Percentiles rank a stretch among this genome's conserved stretches.
phyloP scores from a whole-genome alignment of 805 yeast genomes.

The Lachancea fermentati region DNA sequence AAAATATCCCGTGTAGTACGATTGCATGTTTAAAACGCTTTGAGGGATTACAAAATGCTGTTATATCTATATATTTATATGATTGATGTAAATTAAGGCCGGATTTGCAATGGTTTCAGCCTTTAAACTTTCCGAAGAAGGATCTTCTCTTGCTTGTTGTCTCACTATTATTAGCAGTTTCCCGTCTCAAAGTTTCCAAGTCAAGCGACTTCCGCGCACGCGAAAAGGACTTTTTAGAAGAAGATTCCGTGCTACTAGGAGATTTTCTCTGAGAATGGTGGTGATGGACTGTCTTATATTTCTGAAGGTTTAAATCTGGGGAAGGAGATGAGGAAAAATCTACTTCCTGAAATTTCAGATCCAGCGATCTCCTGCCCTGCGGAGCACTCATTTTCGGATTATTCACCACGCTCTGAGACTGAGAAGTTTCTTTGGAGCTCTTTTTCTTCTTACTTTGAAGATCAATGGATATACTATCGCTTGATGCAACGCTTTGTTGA shows the following conservation, averaged over 20 bases:
- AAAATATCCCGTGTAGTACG: background rate
- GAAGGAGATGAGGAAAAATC: constrained; percentile 15
- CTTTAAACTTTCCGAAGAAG: constrained; percentile 27
- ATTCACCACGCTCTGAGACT: background rate
- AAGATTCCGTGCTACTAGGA: constrained; percentile 7
- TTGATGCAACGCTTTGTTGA: constrained; percentile 20
- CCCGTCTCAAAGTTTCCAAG: constrained; percentile 25
- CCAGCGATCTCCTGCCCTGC: constrained; percentile 19
- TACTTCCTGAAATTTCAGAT: constrained; percentile 23
- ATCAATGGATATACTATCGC: constrained; percentile 27
- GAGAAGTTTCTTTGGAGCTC: background rate
- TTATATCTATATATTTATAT: background rate
- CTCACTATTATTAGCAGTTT: constrained; percentile 15
- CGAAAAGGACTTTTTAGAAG: constrained; percentile 20
- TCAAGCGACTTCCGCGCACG: constrained; percentile 29
- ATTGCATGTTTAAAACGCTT: too few species aligned
- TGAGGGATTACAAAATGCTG: too few species aligned
- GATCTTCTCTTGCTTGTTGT: constrained; percentile 22
- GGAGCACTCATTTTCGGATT: constrained; percentile 1
- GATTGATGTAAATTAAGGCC: background rate
- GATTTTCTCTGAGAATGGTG: constrained; percentile 4
- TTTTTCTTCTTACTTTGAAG: constrained; percentile 14
- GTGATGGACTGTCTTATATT: constrained; percentile 1
- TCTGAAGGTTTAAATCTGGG: constrained; percentile 10
- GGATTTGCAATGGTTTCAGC: too few species aligned